These are phyloP conservation scores for Powellomyces hirtus DNA, from an alignment of 192 early-diverging fungal species.

Conservation along the genomic window DNA sequence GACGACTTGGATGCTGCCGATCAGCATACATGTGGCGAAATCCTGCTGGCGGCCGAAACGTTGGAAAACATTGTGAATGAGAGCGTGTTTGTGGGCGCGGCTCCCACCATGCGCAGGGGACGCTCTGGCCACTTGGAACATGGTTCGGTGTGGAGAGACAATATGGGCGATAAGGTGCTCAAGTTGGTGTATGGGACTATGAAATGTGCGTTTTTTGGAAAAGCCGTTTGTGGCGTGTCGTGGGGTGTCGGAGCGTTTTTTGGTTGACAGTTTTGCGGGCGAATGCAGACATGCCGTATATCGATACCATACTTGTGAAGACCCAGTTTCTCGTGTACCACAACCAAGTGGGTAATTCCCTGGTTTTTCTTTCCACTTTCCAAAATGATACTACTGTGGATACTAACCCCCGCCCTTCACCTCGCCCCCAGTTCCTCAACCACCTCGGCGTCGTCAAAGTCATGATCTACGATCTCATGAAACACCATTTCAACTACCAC, in stretches of 20 bases:
- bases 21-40: constrained; percentile 32
- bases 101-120: constrained; percentile 10
- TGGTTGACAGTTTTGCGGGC: too few relatives aligned
- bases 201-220: constrained; percentile 43
- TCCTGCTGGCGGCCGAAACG: constrained; percentile 47
- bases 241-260: too few relatives aligned
- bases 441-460: constrained; percentile 50
- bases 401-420: too few relatives aligned
- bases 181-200: constrained; percentile 56
- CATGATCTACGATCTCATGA: constrained; percentile 56
- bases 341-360: constrained; percentile 42
- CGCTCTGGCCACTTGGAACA: constrained; percentile 8
- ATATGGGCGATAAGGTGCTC: constrained; percentile 51
- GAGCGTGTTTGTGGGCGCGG: constrained; percentile 39
- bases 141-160: constrained; percentile 9
- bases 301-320: constrained; percentile 54
- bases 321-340: constrained; percentile 59
- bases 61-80: constrained; percentile 52
- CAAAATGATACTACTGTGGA: too few relatives aligned
- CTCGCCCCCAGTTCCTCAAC: constrained; percentile 49
- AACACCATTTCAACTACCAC: constrained; percentile 49
- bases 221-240: too few relatives aligned
- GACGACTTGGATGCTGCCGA: constrained; percentile 23
- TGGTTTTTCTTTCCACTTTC: too few relatives aligned
- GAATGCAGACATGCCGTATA: constrained; percentile 51